Conservation (phyloP, 2,329 filamentous ascomycete species). For the Alternaria arborescens region DNA sequence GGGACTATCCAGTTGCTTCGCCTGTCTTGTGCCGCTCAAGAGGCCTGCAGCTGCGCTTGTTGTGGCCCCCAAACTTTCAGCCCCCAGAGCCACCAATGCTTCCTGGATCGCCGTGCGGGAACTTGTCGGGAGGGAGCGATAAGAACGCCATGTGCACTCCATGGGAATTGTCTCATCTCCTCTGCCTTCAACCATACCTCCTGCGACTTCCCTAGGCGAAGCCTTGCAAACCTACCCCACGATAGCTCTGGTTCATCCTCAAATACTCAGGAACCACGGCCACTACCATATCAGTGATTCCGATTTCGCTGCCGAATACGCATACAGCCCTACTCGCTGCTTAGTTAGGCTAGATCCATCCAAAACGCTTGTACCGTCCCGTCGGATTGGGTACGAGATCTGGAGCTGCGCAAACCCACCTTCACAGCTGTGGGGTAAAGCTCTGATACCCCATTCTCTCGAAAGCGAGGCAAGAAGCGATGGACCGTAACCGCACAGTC, state of each 20-base stretch:
- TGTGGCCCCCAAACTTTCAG: conserved; percentile 18
- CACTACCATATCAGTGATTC: neutral
- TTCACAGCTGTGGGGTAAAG: neutral
- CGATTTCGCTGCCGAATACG: neutral
- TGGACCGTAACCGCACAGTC: conserved; percentile 16
- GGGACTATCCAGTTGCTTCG: neutral
- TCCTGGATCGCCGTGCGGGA: neutral
- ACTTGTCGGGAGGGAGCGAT: neutral
- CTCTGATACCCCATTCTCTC: neutral
- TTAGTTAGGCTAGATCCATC: neutral
- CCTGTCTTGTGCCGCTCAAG: neutral
- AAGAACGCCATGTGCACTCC: conserved; percentile 4
- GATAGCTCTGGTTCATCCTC: neutral
- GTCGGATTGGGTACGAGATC: neutral
- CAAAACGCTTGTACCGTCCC: neutral
- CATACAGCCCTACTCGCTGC: neutral
- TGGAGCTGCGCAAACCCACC: neutral
- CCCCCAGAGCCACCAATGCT: conserved; percentile 21
- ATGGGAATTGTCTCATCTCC: neutral
- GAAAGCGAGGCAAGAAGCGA: neutral
- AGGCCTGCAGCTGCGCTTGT: conserved; percentile 5
- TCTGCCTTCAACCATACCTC: neutral
- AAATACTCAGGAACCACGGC: neutral
- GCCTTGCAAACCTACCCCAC: neutral
- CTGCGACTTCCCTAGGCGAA: neutral